Percentiles rank a stretch among this genome's conserved stretches.
These are phyloP conservation scores for Arabis alpina DNA, from an alignment of 345 rosid genomes.

Conservation along the genomic window DNA sequence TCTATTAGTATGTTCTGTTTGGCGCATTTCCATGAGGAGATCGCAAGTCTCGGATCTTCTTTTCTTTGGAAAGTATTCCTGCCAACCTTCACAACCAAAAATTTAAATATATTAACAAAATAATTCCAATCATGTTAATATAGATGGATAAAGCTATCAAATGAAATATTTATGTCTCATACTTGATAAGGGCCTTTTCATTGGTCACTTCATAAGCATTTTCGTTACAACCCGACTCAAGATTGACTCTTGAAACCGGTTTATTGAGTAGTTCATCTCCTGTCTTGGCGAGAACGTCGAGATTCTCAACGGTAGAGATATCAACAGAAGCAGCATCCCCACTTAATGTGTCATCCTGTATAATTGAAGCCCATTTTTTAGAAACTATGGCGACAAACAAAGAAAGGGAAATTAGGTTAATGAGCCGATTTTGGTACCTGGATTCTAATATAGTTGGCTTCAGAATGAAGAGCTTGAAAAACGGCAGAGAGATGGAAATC, in stretches of 20 bases:
- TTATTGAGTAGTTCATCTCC: constrained; percentile 60
- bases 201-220: constrained; percentile 36
- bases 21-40: constrained; percentile 43
- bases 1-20: background rate
- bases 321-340: constrained; percentile 56
- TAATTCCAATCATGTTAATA: background rate
- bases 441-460: constrained; percentile 47
- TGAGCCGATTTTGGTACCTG: constrained; percentile 31
- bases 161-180: constrained; percentile 7
- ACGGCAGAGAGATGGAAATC: constrained; percentile 60
- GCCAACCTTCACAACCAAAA: constrained; percentile 46
- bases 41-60: constrained; percentile 42
- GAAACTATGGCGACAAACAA: background rate
- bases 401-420: background rate
- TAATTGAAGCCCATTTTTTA: background rate
- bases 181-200: constrained; percentile 38
- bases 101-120: background rate
- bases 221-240: constrained; percentile 50
- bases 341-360: constrained; percentile 54
- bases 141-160: background rate
- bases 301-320: constrained; percentile 56
- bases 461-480: constrained; percentile 54
- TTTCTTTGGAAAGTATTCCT: constrained; percentile 49
- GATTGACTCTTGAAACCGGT: constrained; percentile 54
- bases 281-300: constrained; percentile 49